Base-by-base conservation (phyloP, 1,139 yeast genomes). In the Suhomyces kunorum region DNA sequence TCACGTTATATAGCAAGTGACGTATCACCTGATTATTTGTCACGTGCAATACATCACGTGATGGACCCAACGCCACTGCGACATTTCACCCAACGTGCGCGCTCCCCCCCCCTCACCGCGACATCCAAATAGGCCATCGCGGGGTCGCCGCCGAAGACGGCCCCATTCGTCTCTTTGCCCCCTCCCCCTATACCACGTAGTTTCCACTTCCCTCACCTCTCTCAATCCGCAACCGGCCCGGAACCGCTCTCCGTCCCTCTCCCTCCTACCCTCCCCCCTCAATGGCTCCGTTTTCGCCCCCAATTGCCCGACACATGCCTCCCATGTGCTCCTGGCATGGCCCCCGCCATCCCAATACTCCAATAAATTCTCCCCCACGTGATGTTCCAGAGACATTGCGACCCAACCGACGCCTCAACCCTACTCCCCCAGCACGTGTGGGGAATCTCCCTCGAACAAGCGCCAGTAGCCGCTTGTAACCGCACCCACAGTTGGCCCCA, bases 31-130 rank as follows among this genome's bases (percentile, higher is more conserved):
- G n/a, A n/a, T n/a, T n/a, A n/a, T n/a, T n/a, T n/a, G n/a, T n/a
- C n/a, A n/a, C n/a, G n/a, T n/a, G n/a, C n/a, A n/a, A n/a, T n/a
- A n/a, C n/a, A n/a, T n/a, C n/a, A n/a, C n/a, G 4, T 20, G n/a
- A 3, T 4, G 8, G 24, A 20, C 24, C 11, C 24, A 3, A n/a
- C 24, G n/a, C 24, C 8, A 20, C 32, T 19, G 30, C 39, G 39
- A 36, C 39, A 36, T 36, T 36, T 36, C 13, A 19, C 39, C 39
- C 39, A 36, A 36, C 39, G 33, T 19, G 16, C 24, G n/a, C n/a
- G n/a, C n/a, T n/a, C n/a, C n/a, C n/a, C n/a, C n/a, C n/a, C n/a
- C n/a, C n/a, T 12, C 18, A 11, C 31, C 28, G 28, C 38, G 33
- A 29, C 38, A 28, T 29, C 17, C 30, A 30, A 32, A 34, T 34